Conservation (phyloP, 2,329 filamentous ascomycete species). For the Leptographium radiaticola region DNA sequence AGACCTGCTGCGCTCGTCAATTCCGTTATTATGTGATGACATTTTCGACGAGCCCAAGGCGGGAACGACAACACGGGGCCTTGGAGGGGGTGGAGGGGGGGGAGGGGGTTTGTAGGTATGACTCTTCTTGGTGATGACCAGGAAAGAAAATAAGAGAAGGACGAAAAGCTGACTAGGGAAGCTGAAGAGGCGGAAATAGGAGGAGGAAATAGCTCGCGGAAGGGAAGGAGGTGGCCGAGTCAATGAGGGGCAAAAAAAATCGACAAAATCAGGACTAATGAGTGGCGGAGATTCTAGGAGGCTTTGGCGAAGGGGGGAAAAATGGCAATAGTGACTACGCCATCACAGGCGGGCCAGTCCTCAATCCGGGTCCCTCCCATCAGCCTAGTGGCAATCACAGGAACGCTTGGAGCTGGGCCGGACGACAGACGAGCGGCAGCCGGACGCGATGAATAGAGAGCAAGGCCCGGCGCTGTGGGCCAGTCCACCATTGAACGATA, state of each 20-base stretch:
- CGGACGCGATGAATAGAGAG: background rate
- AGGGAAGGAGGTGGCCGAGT: slow-evolving; percentile 9
- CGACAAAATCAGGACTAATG: slow-evolving; percentile 7
- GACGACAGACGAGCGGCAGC: background rate
- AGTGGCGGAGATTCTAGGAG: slow-evolving; percentile 3
- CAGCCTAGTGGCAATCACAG: background rate
- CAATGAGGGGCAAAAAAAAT: slow-evolving; percentile 9
- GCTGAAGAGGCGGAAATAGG: background rate
- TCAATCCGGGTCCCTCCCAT: background rate
- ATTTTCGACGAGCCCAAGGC: slow-evolving; percentile 4
- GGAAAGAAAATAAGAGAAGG: background rate
- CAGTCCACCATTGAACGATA: slow-evolving; percentile 5
- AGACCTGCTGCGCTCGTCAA: slow-evolving; percentile 43
- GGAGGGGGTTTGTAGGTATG: background rate
- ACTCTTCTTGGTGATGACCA: background rate
- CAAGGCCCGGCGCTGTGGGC: background rate
- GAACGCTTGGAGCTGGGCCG: background rate
- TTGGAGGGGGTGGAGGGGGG: background rate
- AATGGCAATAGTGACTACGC: background rate
- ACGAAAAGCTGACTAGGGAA: slow-evolving; percentile 1
- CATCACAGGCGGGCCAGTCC: background rate
- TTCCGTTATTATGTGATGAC: slow-evolving; percentile 26
- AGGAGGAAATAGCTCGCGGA: slow-evolving; percentile 7
- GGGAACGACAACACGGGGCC: background rate
- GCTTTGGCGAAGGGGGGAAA: background rate